These are phyloP conservation scores for Lactarius akahatsu DNA, from an alignment of 768 basidiomycete genomes.

Conservation along the genomic window DNA sequence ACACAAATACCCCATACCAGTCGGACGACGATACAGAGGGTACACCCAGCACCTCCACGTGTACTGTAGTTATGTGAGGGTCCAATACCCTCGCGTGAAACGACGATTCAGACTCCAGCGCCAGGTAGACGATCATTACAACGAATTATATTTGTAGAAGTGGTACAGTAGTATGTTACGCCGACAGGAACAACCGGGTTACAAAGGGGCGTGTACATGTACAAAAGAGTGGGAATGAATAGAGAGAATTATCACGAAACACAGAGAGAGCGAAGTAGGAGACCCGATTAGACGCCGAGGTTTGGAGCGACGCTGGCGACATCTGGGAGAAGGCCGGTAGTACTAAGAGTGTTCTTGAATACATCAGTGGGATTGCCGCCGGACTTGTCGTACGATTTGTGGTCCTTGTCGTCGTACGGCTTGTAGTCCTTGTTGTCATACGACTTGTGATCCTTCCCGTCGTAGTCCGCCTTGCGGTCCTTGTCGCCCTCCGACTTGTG, in stretches of 20 bases:
- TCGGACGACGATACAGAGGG: background rate
- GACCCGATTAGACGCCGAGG: background rate
- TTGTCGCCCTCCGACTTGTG: background rate
- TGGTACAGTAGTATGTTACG: conserved; percentile 4
- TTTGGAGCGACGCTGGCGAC: background rate
- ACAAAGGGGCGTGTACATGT: background rate
- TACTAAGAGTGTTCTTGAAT: background rate
- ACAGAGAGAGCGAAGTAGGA: background rate
- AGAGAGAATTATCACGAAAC: conserved; percentile 2
- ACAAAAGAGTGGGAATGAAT: conserved; percentile 10
- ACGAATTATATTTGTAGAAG: conserved; percentile 5
- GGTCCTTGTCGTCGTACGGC: background rate
- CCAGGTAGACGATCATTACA: background rate
- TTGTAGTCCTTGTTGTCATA: background rate
- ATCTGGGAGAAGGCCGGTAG: background rate
- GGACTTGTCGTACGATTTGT: background rate
- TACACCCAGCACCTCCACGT: background rate
- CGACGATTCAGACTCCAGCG: background rate
- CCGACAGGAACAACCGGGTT: conserved; percentile 8
- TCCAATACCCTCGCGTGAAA: background rate
- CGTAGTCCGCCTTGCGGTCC: background rate
- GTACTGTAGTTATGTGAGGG: background rate
- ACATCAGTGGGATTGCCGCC: background rate
- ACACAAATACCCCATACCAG: background rate
- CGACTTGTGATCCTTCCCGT: too few species aligned